These are phyloP conservation scores for Pelargonium myrrhifolium DNA, from an alignment of 441 rosid genomes.

Conservation along the genomic window DNA sequence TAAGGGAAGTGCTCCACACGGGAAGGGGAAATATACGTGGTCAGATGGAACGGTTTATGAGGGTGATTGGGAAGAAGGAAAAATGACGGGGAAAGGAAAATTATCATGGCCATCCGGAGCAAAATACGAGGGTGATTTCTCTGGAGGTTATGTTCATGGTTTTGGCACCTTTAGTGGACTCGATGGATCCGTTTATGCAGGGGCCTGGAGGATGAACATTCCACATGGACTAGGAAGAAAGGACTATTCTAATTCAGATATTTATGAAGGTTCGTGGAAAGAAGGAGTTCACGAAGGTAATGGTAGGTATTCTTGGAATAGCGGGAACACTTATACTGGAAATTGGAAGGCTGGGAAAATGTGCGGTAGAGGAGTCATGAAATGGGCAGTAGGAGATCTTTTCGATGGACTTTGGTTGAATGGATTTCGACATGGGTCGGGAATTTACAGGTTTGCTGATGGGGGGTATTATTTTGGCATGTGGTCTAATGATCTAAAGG, in stretches of 20 bases:
- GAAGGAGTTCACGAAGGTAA: conserved; percentile 82
- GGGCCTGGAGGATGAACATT: conserved; percentile 85
- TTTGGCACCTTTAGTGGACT: conserved; percentile 47
- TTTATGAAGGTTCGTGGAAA: conserved; percentile 88
- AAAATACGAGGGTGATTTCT: conserved; percentile 75
- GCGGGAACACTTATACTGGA: conserved; percentile 69
- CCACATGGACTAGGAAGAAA: conserved; percentile 78
- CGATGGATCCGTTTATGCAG: conserved; percentile 61
- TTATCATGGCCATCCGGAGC: conserved; percentile 68
- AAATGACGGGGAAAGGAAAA: conserved; percentile 72
- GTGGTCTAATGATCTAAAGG: conserved; percentile 75
- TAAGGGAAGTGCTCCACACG: conserved; percentile 57
- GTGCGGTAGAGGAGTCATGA: conserved; percentile 90
- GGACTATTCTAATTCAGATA: conserved; percentile 61
- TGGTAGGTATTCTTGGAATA: conserved; percentile 74
- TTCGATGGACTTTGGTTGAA: conserved; percentile 80
- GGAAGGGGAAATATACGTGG: conserved; percentile 79
- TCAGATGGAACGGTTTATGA: conserved; percentile 56
- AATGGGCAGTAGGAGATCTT: conserved; percentile 79
- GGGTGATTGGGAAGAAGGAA: conserved; percentile 92
- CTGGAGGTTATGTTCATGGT: conserved; percentile 85
- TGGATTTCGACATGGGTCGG: conserved; percentile 75
- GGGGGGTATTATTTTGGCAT: conserved; percentile 80
- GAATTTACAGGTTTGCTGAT: conserved; percentile 68
- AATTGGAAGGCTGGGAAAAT: conserved; percentile 80